A percentile compares a stretch with the other conserved stretches of the same genome.
phyloP scores from a whole-genome alignment of 192 early-diverging fungal species.

The Coemansia sp. region DNA sequence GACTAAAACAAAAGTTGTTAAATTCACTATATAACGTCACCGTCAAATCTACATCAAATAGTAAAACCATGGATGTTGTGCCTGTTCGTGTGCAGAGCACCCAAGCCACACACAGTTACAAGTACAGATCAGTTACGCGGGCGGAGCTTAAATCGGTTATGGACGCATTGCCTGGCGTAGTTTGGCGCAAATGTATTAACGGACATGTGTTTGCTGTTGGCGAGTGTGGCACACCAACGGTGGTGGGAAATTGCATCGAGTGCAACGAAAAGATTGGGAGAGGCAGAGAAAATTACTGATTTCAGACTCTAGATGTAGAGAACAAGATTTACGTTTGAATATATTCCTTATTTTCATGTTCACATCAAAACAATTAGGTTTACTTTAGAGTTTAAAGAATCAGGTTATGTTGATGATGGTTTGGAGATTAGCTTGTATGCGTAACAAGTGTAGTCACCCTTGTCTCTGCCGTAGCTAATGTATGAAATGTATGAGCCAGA shows the following conservation, averaged over 20 bases:
- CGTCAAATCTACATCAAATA: not conserved
- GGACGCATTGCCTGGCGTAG: conserved; percentile 25
- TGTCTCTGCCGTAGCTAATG: too few relatives aligned
- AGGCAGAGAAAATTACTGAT: not conserved
- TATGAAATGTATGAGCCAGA: too few relatives aligned
- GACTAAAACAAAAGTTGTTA: not conserved
- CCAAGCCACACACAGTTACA: not conserved
- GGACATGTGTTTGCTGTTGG: conserved; percentile 42
- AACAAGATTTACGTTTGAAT: too few relatives aligned
- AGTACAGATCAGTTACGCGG: conserved; percentile 27
- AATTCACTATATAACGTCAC: not conserved
- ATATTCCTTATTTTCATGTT: too few relatives aligned
- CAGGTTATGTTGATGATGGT: too few relatives aligned
- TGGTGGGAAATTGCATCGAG: conserved; percentile 23
- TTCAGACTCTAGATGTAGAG: too few relatives aligned
- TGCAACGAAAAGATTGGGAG: conserved; percentile 25
- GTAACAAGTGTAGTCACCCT: too few relatives aligned
- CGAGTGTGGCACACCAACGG: conserved; percentile 31
- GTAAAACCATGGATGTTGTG: not conserved
- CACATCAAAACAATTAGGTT: too few relatives aligned
- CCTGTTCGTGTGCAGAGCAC: not conserved
- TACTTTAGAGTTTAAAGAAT: too few relatives aligned
- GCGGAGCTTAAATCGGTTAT: conserved; percentile 26
- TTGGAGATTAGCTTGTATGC: too few relatives aligned
- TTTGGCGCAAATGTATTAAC: conserved; percentile 21